Conservation (phyloP, 495 filamentous ascomycete genomes). For the Trichoderma virens region DNA sequence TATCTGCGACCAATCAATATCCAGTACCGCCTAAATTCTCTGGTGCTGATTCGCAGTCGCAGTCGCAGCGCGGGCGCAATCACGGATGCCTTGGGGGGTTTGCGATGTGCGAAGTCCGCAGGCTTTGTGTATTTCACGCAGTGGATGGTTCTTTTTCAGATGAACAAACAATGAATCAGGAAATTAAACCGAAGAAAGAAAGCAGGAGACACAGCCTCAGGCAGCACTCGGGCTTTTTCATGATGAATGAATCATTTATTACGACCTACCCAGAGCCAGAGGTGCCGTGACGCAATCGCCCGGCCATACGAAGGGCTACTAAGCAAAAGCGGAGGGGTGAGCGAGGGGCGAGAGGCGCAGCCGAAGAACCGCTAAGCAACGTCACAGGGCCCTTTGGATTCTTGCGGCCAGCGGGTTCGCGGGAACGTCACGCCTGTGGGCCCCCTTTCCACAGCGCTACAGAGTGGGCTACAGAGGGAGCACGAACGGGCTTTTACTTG, state of each 20-base stretch:
- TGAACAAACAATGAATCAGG: neutral
- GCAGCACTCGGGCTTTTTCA: neutral
- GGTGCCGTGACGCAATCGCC: constrained; percentile 6
- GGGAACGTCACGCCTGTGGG: neutral
- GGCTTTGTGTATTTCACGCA: no score
- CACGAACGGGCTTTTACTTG: neutral
- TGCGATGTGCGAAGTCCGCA: no score
- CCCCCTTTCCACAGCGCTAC: neutral
- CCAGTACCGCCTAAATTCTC: no score
- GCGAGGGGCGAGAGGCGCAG: constrained; percentile 3
- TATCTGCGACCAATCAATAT: no score
- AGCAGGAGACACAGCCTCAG: neutral
- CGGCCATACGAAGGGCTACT: neutral
- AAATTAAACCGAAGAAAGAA: neutral
- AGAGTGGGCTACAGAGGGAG: no score
- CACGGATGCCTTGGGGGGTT: no score
- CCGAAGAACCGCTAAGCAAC: neutral
- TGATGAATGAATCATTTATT: neutral
- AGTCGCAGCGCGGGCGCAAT: no score
- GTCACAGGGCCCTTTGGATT: constrained; percentile 1
- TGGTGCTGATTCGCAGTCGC: no score
- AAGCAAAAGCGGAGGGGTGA: neutral
- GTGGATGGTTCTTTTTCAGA: no score
- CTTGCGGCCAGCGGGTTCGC: neutral
- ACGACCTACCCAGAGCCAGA: neutral